Conservation (phyloP, 371 early-diverging fungal genomes). For the Dinochytrium kinnereticum region DNA sequence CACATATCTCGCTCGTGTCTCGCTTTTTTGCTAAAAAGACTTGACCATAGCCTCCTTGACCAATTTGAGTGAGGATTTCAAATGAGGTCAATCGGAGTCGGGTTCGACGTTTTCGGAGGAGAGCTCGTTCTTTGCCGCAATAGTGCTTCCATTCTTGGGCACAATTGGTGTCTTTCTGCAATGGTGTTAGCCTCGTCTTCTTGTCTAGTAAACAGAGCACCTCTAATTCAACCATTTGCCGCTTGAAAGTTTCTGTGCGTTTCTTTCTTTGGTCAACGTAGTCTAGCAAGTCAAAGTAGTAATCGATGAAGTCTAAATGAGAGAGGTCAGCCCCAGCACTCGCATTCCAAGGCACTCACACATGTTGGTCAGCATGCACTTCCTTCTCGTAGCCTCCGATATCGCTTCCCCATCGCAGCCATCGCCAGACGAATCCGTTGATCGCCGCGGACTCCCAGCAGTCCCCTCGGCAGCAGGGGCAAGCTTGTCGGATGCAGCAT, state of each 20-base stretch:
- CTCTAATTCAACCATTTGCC: too few species aligned
- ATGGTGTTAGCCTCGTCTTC: too few species aligned
- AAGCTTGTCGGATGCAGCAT: too few species aligned
- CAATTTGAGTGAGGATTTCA: constrained; percentile 75
- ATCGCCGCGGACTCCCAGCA: too few species aligned
- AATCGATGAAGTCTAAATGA: constrained; percentile 69
- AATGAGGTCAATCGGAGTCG: constrained; percentile 69
- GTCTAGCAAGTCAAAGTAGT: constrained; percentile 74
- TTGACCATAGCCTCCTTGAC: constrained; percentile 87
- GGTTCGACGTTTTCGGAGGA: constrained; percentile 67
- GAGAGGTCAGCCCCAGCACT: neutral
- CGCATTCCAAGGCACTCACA: constrained; percentile 35
- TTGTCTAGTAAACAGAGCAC: too few species aligned
- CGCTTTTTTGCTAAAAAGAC: constrained; percentile 69
- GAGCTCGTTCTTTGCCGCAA: constrained; percentile 58
- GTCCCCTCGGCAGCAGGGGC: too few species aligned
- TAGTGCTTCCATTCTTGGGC: neutral
- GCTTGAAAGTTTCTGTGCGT: constrained; percentile 63
- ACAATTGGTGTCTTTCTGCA: too few species aligned
- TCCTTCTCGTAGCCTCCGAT: constrained; percentile 40
- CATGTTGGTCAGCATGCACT: constrained; percentile 45
- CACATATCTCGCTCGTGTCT: constrained; percentile 66
- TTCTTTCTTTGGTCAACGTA: constrained; percentile 69
- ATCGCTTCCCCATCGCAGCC: neutral
- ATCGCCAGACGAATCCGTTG: too few species aligned